Base-by-base conservation (phyloP, 306 rosid species). In the Vigna angularis region DNA sequence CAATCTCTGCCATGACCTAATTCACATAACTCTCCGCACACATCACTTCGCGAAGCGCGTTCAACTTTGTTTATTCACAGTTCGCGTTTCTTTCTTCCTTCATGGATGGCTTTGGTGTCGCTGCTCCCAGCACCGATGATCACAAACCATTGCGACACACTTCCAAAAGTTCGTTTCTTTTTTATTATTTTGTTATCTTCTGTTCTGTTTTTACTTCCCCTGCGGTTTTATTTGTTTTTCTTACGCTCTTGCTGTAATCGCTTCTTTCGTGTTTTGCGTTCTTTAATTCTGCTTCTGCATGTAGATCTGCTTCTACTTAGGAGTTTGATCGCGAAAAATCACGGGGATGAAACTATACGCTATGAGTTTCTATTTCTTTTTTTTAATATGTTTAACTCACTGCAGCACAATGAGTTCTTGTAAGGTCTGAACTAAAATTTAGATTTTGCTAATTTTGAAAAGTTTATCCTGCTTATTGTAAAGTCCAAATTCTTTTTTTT, bases 41-140 rank as follows among this genome's bases (percentile, higher is more conserved):
- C 55, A 7, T 10, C 6, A 17, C 44, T 6, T 17, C 28, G 0
- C 12, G 22, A 16, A 22, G 77, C 64, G 62, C 83, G 80, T 80
- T 73, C 67, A 38, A 68, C 58, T 50, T 58, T 12, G 58, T 51
- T 70, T 53, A 44, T 84, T 57, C 73, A 32, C 26, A n/a, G 72
- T 66, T 77, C 30, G 38, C 74, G 34, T 26, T 68, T 62, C 36
- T 38, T 24, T 26, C 56, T 8, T 64, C 36, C 11, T 47, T 28
- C 58, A 93, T 80, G 89, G 90, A 89, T 73, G 89, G 83, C 81
- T 85, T 84, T 73, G 88, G 82, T 79, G 82, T 32, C 15, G 32
- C 70, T 65, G 70, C 70, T 70, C 80, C 96, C 77, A 81, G 70
- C 67, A 72, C 83, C 52, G 73, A 69, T 73, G 90, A 87, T 86